Evolutionary conservation across 2,329 filamentous ascomycete genomes (phyloP), one percentile per base, ranked within the genome.

Genomic region (Didymella segeticola): DNA sequence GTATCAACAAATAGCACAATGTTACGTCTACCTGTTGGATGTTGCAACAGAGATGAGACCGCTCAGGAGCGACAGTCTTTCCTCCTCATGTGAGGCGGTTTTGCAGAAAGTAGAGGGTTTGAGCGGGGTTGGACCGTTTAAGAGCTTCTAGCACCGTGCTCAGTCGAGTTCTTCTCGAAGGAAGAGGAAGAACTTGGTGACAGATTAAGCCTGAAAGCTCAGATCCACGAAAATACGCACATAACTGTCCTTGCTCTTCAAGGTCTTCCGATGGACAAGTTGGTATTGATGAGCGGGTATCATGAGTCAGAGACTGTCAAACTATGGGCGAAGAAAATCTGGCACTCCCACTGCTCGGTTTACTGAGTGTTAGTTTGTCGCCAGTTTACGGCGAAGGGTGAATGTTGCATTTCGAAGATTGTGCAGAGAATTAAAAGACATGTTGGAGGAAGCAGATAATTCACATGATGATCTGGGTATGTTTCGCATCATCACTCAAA

Each of bases 341-440:
- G 15, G 51, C 46, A 11, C 56, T 58, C 31, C 58, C 47, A 2
- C 22, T 61, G 27, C 25, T 48, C 23, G 60, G 61, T 23, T 53
- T 63, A 15, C 53, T 62, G 27, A 53, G 37, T 25, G 57, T 56
- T 23, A 4, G 43, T 10, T 11, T 58, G 17, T 10, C 56, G 48
- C 60, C 47, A 20, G 8, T 43, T 2, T 43, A 57, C 33, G 53
- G 53, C 19, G 53, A 57, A n/a, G n/a, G n/a, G n/a, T n/a, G n/a
- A n/a, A n/a, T n/a, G n/a, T n/a, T n/a, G n/a, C n/a, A n/a, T n/a
- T n/a, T n/a, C n/a, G n/a, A n/a, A n/a, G n/a, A n/a, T n/a, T n/a
- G n/a, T n/a, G n/a, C n/a, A n/a, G n/a, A n/a, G n/a, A n/a, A n/a
- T n/a, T n/a, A n/a, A n/a, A n/a, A n/a, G n/a, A n/a, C n/a, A n/a